Conservation (phyloP, 495 filamentous ascomycete species). For the Aspergillus affinis region DNA sequence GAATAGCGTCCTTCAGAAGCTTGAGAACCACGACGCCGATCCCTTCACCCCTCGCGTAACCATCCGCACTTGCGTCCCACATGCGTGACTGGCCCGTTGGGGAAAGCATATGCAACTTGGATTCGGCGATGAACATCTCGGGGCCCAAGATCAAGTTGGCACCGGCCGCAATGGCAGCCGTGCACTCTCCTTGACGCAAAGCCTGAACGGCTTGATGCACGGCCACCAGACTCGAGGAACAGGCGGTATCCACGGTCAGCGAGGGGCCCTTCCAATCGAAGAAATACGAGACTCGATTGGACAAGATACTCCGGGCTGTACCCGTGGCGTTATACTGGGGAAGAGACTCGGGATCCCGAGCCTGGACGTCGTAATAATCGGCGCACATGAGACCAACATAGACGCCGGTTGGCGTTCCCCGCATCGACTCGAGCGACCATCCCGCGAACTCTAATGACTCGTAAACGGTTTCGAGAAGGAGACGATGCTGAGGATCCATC, state of each 20-base stretch:
- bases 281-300: conserved; percentile 50
- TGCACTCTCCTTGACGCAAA: conserved; percentile 35
- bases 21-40: conserved; percentile 35
- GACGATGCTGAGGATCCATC: conserved; percentile 45
- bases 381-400: conserved; percentile 43
- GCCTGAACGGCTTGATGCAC: conserved; percentile 39
- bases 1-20: conserved; percentile 24
- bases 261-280: conserved; percentile 50
- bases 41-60: conserved; percentile 47
- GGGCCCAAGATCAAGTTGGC: conserved; percentile 26
- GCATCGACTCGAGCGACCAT: conserved; percentile 28
- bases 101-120: conserved; percentile 14
- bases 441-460: conserved; percentile 55
- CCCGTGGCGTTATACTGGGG: conserved; percentile 48
- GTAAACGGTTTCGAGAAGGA: conserved; percentile 55
- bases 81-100: conserved; percentile 22
- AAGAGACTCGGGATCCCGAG: conserved; percentile 34
- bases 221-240: conserved; percentile 45
- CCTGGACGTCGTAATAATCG: conserved; percentile 42
- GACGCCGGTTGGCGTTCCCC: conserved; percentile 43
- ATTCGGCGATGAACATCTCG: conserved; percentile 12
- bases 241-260: conserved; percentile 53
- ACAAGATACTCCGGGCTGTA: conserved; percentile 35
- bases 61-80: conserved; percentile 38
- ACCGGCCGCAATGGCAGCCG: conserved; percentile 28